phyloP scores from a whole-genome alignment of 768 basidiomycete genomes.

The Macrocybe gigantea region DNA sequence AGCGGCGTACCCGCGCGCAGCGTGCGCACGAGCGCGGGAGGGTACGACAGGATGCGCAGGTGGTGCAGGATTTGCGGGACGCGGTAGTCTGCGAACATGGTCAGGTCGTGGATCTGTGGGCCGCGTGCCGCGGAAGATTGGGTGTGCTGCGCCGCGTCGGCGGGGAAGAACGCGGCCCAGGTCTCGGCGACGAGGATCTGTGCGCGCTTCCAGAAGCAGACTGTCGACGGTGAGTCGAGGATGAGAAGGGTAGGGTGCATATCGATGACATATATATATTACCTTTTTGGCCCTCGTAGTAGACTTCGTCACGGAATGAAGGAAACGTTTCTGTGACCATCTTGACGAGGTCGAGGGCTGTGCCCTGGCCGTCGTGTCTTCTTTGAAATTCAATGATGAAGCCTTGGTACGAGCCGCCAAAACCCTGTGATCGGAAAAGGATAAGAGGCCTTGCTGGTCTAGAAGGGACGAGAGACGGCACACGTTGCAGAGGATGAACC shows the following conservation, averaged over 20 bases:
- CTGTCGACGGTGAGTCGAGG: conserved; percentile 25
- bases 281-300: conserved; percentile 57
- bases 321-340: conserved; percentile 68
- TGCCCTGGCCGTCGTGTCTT: conserved; percentile 46
- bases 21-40: conserved; percentile 46
- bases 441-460: background rate
- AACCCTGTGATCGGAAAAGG: conserved; percentile 36
- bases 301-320: conserved; percentile 67
- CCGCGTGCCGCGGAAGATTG: conserved; percentile 60
- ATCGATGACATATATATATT: conserved; percentile 4
- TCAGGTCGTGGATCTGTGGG: conserved; percentile 62
- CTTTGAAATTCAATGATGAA: conserved; percentile 60
- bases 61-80: conserved; percentile 90
- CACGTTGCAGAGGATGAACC: conserved; percentile 64
- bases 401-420: conserved; percentile 63
- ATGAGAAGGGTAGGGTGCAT: background rate
- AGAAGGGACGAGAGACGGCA: conserved; percentile 15
- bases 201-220: conserved; percentile 84
- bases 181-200: conserved; percentile 89
- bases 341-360: conserved; percentile 68
- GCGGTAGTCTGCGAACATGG: conserved; percentile 94
- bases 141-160: conserved; percentile 44
- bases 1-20: conserved; percentile 42
- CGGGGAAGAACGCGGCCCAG: conserved; percentile 88
- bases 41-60: conserved; percentile 69